Percentiles rank a stretch among this genome's conserved stretches.
phyloP scores from a whole-genome alignment of 2,329 filamentous ascomycete species.

The Penicillium sp. region DNA sequence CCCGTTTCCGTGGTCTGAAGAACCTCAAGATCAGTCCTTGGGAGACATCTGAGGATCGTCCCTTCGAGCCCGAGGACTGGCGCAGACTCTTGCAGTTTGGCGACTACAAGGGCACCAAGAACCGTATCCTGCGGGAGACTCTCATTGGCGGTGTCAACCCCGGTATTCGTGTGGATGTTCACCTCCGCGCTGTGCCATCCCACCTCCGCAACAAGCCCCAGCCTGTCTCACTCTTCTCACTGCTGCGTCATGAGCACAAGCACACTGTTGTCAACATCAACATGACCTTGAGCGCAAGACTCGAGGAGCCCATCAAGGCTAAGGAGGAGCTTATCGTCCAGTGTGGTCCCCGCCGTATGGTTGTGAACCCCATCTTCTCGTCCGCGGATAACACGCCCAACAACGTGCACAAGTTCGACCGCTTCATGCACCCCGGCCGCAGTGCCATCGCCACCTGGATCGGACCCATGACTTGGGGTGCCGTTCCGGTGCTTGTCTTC shows the following conservation, averaged over 20 bases:
- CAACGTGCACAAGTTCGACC: constrained; percentile 95
- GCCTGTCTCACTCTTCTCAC: constrained; percentile 77
- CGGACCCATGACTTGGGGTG: constrained; percentile 88
- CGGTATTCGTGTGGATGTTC: constrained; percentile 78
- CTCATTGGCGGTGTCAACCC: constrained; percentile 83
- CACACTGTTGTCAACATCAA: constrained; percentile 86
- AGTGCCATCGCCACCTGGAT: constrained; percentile 87
- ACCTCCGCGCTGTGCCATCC: constrained; percentile 63
- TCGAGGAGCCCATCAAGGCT: constrained; percentile 74
- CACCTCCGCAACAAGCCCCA: constrained; percentile 52
- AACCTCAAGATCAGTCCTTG: constrained; percentile 83
- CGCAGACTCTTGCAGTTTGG: constrained; percentile 77
- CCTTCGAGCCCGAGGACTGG: constrained; percentile 90
- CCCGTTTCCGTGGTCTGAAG: constrained; percentile 88
- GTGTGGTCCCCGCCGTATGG: constrained; percentile 81
- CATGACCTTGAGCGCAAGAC: constrained; percentile 78
- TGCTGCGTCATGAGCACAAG: constrained; percentile 94
- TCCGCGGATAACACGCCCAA: constrained; percentile 87
- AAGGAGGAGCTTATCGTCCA: constrained; percentile 93
- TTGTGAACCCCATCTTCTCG: constrained; percentile 89
- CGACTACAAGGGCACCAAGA: constrained; percentile 86
- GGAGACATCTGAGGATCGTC: constrained; percentile 83
- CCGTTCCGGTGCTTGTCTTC: constrained; percentile 88
- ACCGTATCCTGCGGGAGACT: constrained; percentile 74
- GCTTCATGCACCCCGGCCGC: constrained; percentile 86